Conservation (phyloP, 2,329 filamentous ascomycete species). For the Didymellaceae sp. region DNA sequence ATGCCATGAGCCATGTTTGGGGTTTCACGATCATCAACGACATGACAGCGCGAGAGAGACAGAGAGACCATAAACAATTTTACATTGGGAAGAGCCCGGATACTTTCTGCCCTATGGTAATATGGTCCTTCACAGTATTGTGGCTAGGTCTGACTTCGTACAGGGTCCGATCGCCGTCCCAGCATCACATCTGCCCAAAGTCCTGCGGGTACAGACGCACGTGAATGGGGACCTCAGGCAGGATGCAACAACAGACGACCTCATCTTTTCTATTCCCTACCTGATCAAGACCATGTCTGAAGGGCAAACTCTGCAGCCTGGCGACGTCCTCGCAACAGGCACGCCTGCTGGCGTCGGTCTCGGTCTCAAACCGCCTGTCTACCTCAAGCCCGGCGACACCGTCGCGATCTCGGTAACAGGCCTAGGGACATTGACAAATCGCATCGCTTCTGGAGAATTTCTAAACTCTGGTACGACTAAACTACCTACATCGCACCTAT, state of each 20-base stretch:
- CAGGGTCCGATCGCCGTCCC: constrained; percentile 61
- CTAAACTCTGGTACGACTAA: constrained; percentile 31
- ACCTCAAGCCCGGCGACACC: constrained; percentile 35
- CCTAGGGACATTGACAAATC: constrained; percentile 37
- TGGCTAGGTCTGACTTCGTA: not conserved
- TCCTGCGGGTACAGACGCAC: constrained; percentile 53
- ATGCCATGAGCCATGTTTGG: constrained; percentile 62
- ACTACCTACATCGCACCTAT: not conserved
- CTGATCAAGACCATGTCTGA: constrained; percentile 57
- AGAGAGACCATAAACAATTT: constrained; percentile 62
- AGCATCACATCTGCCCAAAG: constrained; percentile 52
- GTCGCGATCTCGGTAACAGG: constrained; percentile 34
- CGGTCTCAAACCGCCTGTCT: constrained; percentile 48
- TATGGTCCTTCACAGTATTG: not conserved
- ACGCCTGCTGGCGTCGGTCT: constrained; percentile 53
- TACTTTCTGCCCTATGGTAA: constrained; percentile 63
- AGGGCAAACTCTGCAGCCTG: constrained; percentile 53
- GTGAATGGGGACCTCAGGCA: constrained; percentile 58
- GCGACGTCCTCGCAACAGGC: constrained; percentile 58
- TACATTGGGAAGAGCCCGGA: constrained; percentile 64
- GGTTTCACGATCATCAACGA: constrained; percentile 62
- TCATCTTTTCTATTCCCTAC: constrained; percentile 54
- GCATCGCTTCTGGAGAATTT: constrained; percentile 52
- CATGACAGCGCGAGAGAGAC: constrained; percentile 33
- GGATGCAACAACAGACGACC: constrained; percentile 54